A percentile compares a stretch with the other conserved stretches of the same genome.
These are phyloP conservation scores for Solanum etuberosum DNA, from an alignment of 257 asterid genomes.

Conservation along the genomic window DNA sequence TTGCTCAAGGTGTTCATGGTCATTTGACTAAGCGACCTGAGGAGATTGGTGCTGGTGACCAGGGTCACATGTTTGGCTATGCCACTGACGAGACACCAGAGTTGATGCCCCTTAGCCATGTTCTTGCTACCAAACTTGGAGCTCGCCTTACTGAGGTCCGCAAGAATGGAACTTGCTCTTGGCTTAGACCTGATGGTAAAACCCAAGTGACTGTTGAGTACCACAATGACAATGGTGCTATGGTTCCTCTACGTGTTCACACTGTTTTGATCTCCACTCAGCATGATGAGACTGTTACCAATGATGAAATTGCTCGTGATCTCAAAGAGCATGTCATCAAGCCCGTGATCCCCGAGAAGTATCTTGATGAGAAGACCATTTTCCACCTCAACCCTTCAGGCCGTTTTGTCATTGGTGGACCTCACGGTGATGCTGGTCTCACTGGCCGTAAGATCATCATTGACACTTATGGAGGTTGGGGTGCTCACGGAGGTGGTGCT, in stretches of 20 bases:
- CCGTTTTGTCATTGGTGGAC: neutral
- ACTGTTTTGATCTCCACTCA: conserved; percentile 3
- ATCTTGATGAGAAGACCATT: conserved; percentile 1
- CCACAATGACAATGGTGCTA: neutral
- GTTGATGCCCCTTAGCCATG: conserved; percentile 4
- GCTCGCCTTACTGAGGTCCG: conserved; percentile 5
- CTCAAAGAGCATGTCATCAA: conserved; percentile 1
- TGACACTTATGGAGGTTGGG: neutral
- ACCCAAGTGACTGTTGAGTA: conserved; percentile 1
- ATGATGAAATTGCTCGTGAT: conserved; percentile 1
- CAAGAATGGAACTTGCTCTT: neutral
- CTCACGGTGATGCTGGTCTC: conserved; percentile 1
- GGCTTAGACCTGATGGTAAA: conserved; percentile 2
- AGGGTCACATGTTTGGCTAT: conserved; percentile 3
- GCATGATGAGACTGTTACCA: neutral
- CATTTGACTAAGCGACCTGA: conserved; percentile 1
- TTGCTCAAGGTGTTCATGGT: conserved; percentile 4
- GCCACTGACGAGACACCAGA: neutral
- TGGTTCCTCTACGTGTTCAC: neutral
- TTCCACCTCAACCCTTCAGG: conserved; percentile 3
- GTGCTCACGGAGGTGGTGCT: neutral
- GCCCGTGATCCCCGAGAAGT: neutral
- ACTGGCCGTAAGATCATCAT: conserved; percentile 2
- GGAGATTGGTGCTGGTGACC: conserved; percentile 3
- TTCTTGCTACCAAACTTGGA: conserved; percentile 3